Evolutionary conservation across 2,329 filamentous ascomycete genomes (phyloP).

Genomic region (Arachnopeziza araneosa): DNA sequence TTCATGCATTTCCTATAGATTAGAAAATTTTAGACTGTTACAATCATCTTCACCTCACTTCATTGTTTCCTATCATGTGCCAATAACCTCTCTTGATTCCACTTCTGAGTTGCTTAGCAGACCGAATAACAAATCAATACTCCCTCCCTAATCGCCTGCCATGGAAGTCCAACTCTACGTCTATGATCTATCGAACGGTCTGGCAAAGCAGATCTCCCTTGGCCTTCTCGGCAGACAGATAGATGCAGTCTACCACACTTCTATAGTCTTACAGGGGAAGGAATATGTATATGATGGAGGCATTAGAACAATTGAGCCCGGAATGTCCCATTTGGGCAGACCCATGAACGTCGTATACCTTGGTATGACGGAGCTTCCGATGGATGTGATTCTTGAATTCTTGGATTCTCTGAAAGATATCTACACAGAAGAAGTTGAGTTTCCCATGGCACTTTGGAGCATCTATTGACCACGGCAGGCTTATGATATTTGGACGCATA

Average conservation of each 20-base stretch:
- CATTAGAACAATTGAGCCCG: slow-evolving; percentile 74
- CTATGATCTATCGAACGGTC: slow-evolving; percentile 66
- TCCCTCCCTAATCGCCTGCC: background rate
- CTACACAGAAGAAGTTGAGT: slow-evolving; percentile 68
- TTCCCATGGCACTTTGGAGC: background rate
- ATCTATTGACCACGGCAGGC: background rate
- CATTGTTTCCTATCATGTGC: background rate
- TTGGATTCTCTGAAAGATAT: slow-evolving; percentile 75
- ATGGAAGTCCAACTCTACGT: slow-evolving; percentile 77
- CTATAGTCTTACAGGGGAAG: slow-evolving; percentile 74
- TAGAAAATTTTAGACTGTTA: slow-evolving; percentile 13
- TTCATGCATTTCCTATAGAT: slow-evolving; percentile 10
- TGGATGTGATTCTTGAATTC: slow-evolving; percentile 81
- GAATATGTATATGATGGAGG: slow-evolving; percentile 91
- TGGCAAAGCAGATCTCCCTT: slow-evolving; percentile 43
- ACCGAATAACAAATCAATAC: background rate
- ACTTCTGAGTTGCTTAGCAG: background rate
- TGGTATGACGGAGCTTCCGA: slow-evolving; percentile 70
- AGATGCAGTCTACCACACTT: slow-evolving; percentile 93
- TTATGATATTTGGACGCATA: slow-evolving; percentile 85
- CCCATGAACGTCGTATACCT: slow-evolving; percentile 73
- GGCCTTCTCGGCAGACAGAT: slow-evolving; percentile 64
- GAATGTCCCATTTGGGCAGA: slow-evolving; percentile 77
- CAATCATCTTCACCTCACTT: background rate
- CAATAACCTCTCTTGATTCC: background rate